These are phyloP conservation scores for Cladosporium oxysporum DNA, from an alignment of 2,329 filamentous ascomycete genomes.

Conservation along the genomic window DNA sequence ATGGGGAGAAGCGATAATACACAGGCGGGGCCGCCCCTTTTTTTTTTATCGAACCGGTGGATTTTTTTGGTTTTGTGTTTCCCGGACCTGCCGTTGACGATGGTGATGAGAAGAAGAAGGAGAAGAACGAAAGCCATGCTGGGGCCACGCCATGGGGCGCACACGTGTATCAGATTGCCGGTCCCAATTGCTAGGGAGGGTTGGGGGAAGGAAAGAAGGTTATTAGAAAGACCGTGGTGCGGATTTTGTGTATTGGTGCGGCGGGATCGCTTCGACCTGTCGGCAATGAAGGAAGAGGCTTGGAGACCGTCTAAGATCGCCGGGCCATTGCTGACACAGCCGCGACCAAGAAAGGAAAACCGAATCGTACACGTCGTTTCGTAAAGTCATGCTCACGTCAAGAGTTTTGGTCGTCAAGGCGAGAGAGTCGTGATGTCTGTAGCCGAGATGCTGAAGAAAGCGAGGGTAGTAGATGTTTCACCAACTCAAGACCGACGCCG, in stretches of 20 bases:
- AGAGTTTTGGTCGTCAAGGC: neutral
- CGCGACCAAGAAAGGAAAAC: neutral
- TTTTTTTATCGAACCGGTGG: neutral
- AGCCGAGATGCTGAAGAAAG: neutral
- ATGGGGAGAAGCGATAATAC: neutral
- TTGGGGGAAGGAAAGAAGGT: neutral
- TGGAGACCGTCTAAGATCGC: neutral
- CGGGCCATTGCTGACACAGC: neutral
- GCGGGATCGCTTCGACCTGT: neutral
- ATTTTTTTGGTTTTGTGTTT: neutral
- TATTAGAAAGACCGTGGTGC: neutral
- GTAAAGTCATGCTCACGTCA: neutral
- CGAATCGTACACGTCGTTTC: constrained; percentile 10
- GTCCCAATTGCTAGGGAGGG: neutral
- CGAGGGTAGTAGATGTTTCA: neutral
- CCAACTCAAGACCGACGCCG: neutral
- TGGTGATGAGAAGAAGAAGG: neutral
- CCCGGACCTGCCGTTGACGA: neutral
- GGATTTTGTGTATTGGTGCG: neutral
- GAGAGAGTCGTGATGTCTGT: neutral
- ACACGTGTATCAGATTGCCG: constrained; percentile 16
- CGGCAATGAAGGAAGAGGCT: no score
- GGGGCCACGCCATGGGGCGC: constrained; percentile 4
- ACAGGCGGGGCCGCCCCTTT: constrained; percentile 9
- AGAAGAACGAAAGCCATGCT: neutral